Conservation (phyloP, 305 asterid species). For the Rubia peregrina region DNA sequence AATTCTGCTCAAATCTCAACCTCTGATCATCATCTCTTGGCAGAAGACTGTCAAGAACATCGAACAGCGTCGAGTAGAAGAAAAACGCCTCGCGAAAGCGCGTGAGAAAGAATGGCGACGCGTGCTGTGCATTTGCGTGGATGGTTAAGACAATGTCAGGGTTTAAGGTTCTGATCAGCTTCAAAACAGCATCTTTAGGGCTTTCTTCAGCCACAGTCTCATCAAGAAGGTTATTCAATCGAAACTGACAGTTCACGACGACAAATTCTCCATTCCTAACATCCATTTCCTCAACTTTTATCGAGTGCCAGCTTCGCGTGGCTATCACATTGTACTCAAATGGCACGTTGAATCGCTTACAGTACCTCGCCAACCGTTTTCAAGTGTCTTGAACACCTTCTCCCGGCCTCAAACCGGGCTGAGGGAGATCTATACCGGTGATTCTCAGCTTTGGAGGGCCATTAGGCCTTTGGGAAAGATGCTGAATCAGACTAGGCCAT, state of each 20-base stretch:
- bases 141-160: slow-evolving; percentile 25
- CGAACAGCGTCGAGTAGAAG: slow-evolving; percentile 20
- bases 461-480: slow-evolving; percentile 19
- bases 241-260: slow-evolving; percentile 23
- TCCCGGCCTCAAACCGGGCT: slow-evolving; percentile 24
- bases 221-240: slow-evolving; percentile 18
- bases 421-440: slow-evolving; percentile 29
- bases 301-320: slow-evolving; percentile 25
- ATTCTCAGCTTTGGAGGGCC: slow-evolving; percentile 28
- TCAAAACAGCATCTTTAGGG: slow-evolving; percentile 24
- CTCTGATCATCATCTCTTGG: slow-evolving; percentile 14
- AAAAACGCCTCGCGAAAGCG: slow-evolving; percentile 25
- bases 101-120: slow-evolving; percentile 28
- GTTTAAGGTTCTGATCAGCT: slow-evolving; percentile 23
- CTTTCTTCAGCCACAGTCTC: slow-evolving; percentile 9
- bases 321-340: slow-evolving; percentile 27
- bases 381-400: slow-evolving; percentile 21
- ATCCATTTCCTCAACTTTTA: slow-evolving; percentile 19
- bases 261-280: slow-evolving; percentile 18
- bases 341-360: slow-evolving; percentile 22
- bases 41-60: slow-evolving; percentile 18
- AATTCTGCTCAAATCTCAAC: slow-evolving; percentile 13
- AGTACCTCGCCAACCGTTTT: slow-evolving; percentile 25
- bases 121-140: slow-evolving; percentile 14
- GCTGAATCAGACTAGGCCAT: slow-evolving; percentile 33